A percentile compares a stretch with the other conserved stretches of the same genome.
These are phyloP conservation scores for Hypoxylon sp. DNA, from an alignment of 2,329 filamentous ascomycete species.

Conservation along the genomic window DNA sequence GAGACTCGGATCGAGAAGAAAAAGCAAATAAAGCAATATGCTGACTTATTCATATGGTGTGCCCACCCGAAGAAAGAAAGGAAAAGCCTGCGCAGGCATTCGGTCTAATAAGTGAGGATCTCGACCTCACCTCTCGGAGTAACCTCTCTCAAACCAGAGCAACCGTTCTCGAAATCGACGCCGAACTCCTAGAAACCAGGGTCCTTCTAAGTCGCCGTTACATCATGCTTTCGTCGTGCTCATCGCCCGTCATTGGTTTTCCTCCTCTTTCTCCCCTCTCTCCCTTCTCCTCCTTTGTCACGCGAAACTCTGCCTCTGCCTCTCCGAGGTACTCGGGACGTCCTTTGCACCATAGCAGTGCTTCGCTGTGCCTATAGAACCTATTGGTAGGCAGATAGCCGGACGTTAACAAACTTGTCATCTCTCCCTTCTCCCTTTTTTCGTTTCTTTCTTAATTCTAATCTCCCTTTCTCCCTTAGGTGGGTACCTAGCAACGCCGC, in stretches of 20 bases:
- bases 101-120: conserved; percentile 20
- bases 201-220: conserved; percentile 5
- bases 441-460: too few species aligned
- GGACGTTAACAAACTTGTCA: too few species aligned
- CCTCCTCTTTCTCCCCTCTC: background rate
- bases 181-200: conserved; percentile 26
- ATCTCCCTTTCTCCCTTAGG: too few species aligned
- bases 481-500: background rate
- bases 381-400: too few species aligned
- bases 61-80: conserved; percentile 3
- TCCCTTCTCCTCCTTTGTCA: too few species aligned
- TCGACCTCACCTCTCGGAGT: too few species aligned
- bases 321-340: too few species aligned
- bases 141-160: too few species aligned
- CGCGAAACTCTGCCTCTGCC: too few species aligned
- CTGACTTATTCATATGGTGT: conserved; percentile 10
- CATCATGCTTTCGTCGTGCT: conserved; percentile 19
- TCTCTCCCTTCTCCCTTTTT: too few species aligned
- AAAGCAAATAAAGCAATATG: background rate
- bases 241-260: background rate
- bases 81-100: conserved; percentile 28
- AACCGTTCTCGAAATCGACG: conserved; percentile 16
- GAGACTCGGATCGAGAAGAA: background rate
- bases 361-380: too few species aligned
- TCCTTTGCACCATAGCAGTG: too few species aligned